A percentile compares a stretch with the other conserved stretches of the same genome.
phyloP scores from a whole-genome alignment of 345 rosid species.

The Euphorbia tirucalli region DNA sequence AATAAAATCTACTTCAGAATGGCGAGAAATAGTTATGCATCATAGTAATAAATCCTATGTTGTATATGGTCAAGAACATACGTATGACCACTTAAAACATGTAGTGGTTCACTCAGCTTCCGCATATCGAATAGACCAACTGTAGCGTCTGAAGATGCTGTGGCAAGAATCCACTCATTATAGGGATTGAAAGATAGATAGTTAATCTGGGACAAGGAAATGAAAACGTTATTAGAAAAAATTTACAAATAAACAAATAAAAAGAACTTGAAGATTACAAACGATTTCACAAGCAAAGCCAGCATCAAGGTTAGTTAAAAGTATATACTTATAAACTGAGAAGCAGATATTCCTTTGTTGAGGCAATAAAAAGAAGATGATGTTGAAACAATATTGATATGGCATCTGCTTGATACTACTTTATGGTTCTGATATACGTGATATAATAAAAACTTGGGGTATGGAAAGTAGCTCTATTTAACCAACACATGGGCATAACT shows the following conservation, averaged over 20 bases:
- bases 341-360: background rate
- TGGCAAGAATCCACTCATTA: constrained; percentile 87
- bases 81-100: constrained; percentile 72
- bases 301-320: background rate
- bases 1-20: background rate
- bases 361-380: background rate
- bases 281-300: background rate
- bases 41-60: background rate
- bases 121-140: constrained; percentile 78
- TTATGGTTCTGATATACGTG: background rate
- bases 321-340: background rate
- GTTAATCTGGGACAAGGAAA: constrained; percentile 51
- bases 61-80: constrained; percentile 29
- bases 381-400: background rate
- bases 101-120: constrained; percentile 63
- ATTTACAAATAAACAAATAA: no score
- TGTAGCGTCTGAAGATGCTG: constrained; percentile 87
- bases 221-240: background rate
- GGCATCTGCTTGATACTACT: background rate
- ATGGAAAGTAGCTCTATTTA: background rate
- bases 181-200: constrained; percentile 82
- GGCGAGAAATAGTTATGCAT: background rate
- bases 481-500: background rate
- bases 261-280: background rate
- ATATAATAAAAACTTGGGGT: background rate